These are phyloP conservation scores for Boletus patriciae DNA, from an alignment of 768 basidiomycete species.

Conservation along the genomic window DNA sequence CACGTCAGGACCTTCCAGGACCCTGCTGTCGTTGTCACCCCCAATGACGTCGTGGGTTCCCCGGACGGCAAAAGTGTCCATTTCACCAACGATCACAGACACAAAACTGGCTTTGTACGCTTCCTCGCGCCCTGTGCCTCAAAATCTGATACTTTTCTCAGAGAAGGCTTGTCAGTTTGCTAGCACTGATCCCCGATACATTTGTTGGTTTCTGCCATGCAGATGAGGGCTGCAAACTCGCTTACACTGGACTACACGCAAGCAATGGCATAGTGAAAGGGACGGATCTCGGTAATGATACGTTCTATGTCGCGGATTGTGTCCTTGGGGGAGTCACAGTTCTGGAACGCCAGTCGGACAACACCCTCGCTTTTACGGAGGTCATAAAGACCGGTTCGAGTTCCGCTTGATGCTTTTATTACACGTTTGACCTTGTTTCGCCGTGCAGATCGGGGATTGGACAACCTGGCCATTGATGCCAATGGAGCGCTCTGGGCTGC, in stretches of 20 bases:
- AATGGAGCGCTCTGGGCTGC: conserved; percentile 65
- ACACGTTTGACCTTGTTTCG: conserved; percentile 7
- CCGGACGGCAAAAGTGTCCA: conserved; percentile 63
- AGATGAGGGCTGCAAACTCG: conserved; percentile 60
- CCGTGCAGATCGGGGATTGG: conserved; percentile 47
- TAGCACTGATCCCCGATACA: conserved; percentile 39
- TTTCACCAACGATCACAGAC: conserved; percentile 66
- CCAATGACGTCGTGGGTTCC: conserved; percentile 71
- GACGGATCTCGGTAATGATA: conserved; percentile 45
- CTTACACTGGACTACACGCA: conserved; percentile 46
- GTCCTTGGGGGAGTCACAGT: conserved; percentile 48
- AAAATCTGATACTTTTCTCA: conserved; percentile 6
- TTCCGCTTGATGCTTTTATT: conserved; percentile 3
- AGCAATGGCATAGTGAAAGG: conserved; percentile 65
- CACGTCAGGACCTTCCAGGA: conserved; percentile 61
- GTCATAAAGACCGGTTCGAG: conserved; percentile 50
- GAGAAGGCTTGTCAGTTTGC: conserved; percentile 23
- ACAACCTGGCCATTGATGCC: conserved; percentile 61
- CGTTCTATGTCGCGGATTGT: conserved; percentile 57
- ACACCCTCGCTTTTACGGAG: conserved; percentile 56
- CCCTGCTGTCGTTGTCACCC: conserved; percentile 51
- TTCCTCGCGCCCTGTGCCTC: neutral
- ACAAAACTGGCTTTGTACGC: conserved; percentile 56
- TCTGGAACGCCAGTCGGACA: conserved; percentile 58
- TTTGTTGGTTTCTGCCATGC: conserved; percentile 67